Percentiles rank a stretch among this genome's conserved stretches.
Evolutionary conservation across 495 filamentous ascomycete species (phyloP).

Genomic region (Daldinia childiae): DNA sequence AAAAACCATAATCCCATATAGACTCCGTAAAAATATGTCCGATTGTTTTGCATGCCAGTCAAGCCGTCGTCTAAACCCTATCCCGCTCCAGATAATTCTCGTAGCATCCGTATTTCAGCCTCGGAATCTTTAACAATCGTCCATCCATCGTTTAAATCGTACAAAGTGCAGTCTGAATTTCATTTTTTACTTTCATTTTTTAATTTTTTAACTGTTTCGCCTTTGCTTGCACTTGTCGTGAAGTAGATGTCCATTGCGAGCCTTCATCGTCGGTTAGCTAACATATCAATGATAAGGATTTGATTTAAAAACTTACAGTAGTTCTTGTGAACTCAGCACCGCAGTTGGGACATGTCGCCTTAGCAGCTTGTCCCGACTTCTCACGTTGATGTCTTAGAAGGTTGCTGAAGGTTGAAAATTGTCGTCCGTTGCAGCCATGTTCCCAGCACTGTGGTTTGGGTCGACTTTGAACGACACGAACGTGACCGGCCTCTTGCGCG

Average conservation of each 20-base stretch:
- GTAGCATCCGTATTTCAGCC: slow-evolving; percentile 21
- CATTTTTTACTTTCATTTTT: slow-evolving; percentile 16
- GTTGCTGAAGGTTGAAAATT: slow-evolving; percentile 97
- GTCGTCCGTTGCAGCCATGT: slow-evolving; percentile 91
- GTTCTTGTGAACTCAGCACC: slow-evolving; percentile 92
- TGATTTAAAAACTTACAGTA: slow-evolving; percentile 54
- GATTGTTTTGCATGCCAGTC: slow-evolving; percentile 40
- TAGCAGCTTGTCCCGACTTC: slow-evolving; percentile 86
- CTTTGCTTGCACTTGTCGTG: slow-evolving; percentile 89
- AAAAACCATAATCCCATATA: slow-evolving; percentile 38
- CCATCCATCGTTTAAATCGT: slow-evolving; percentile 31
- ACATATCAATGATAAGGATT: background rate
- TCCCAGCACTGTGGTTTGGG: slow-evolving; percentile 96
- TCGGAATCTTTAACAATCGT: slow-evolving; percentile 27
- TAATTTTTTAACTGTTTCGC: slow-evolving; percentile 47
- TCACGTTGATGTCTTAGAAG: slow-evolving; percentile 91
- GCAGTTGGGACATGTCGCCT: slow-evolving; percentile 86
- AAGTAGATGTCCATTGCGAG: slow-evolving; percentile 85
- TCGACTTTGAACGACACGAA: slow-evolving; percentile 75
- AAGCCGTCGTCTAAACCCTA: slow-evolving; percentile 36
- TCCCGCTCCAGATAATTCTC: slow-evolving; percentile 26
- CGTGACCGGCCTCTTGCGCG: slow-evolving; percentile 57
- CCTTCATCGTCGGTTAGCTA: slow-evolving; percentile 45
- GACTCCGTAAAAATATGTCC: slow-evolving; percentile 39
- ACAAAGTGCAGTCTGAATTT: slow-evolving; percentile 11